Percentiles rank a stretch among this genome's conserved stretches.
Conservation (phyloP, 768 basidiomycete species). For the Mycena alexandri region DNA sequence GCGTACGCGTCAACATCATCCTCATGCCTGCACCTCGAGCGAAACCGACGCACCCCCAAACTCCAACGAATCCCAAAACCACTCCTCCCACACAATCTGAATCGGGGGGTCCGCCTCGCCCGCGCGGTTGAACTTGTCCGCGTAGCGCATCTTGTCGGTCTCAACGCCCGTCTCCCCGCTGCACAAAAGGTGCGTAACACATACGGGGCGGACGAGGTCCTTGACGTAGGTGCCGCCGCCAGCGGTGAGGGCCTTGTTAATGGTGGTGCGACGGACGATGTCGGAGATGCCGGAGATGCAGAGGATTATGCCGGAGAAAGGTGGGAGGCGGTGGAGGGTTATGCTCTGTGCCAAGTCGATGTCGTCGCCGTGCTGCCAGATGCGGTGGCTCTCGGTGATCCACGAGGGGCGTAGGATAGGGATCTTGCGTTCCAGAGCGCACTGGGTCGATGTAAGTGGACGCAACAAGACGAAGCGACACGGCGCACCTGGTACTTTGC, state of each 20-base stretch:
- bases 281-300: slow-evolving; percentile 84
- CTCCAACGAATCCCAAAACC: slow-evolving; percentile 94
- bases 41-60: slow-evolving; percentile 60
- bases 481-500: slow-evolving; percentile 81
- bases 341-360: slow-evolving; percentile 76
- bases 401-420: slow-evolving; percentile 85
- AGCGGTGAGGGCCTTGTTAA: slow-evolving; percentile 69
- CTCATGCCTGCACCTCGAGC: background rate
- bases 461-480: background rate
- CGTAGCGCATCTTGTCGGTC: slow-evolving; percentile 84
- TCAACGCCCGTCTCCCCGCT: slow-evolving; percentile 64
- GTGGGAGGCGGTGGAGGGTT: slow-evolving; percentile 55
- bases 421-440: slow-evolving; percentile 83
- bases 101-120: slow-evolving; percentile 75
- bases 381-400: slow-evolving; percentile 77
- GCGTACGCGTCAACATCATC: background rate
- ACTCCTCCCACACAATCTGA: slow-evolving; percentile 91
- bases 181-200: slow-evolving; percentile 89
- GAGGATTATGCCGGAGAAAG: slow-evolving; percentile 71
- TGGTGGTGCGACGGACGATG: slow-evolving; percentile 67
- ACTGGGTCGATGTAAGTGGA: slow-evolving; percentile 58
- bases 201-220: slow-evolving; percentile 81
- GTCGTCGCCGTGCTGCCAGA: slow-evolving; percentile 87
- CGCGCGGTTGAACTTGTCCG: slow-evolving; percentile 76
- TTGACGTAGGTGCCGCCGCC: slow-evolving; percentile 80